Evolutionary conservation across 768 basidiomycete species (phyloP).

Genomic region (Trametes maxima): DNA sequence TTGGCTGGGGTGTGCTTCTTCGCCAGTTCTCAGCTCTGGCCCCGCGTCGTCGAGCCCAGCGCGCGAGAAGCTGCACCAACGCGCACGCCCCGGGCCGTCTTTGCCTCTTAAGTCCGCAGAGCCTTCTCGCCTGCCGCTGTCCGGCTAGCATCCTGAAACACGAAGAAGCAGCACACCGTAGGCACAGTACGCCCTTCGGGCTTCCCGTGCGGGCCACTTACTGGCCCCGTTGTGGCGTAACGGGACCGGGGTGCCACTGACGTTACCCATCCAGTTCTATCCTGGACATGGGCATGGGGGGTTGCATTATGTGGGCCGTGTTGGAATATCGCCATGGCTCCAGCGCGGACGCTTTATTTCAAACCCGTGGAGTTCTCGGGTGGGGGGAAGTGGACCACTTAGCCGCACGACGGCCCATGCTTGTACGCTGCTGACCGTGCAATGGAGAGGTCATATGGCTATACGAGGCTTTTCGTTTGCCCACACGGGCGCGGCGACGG

Average conservation of each 20-base stretch:
- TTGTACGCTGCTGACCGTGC: background rate
- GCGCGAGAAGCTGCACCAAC: background rate
- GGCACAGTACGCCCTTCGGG: slow-evolving; percentile 7
- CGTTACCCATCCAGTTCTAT: slow-evolving; percentile 3
- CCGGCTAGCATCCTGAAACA: slow-evolving; percentile 28
- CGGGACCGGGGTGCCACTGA: slow-evolving; percentile 14
- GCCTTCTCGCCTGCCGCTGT: slow-evolving; percentile 21
- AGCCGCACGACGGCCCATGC: background rate
- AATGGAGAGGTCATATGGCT: slow-evolving; percentile 3
- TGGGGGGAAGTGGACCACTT: background rate
- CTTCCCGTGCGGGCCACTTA: background rate
- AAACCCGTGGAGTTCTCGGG: background rate
- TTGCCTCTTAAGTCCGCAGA: slow-evolving; percentile 9
- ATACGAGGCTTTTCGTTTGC: slow-evolving; percentile 3
- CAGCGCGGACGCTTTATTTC: background rate
- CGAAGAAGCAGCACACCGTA: slow-evolving; percentile 17
- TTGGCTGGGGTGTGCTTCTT: background rate
- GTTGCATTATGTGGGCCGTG: background rate
- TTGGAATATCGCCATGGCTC: background rate
- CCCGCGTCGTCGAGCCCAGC: slow-evolving; percentile 3
- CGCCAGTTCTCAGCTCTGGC: background rate
- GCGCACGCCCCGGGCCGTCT: slow-evolving; percentile 5
- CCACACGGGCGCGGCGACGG: background rate
- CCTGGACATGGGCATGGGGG: background rate
- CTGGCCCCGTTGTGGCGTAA: slow-evolving; percentile 22